Evolutionary conservation across 192 early-diverging fungal genomes (phyloP).

Genomic region (Coemansia sp.): DNA sequence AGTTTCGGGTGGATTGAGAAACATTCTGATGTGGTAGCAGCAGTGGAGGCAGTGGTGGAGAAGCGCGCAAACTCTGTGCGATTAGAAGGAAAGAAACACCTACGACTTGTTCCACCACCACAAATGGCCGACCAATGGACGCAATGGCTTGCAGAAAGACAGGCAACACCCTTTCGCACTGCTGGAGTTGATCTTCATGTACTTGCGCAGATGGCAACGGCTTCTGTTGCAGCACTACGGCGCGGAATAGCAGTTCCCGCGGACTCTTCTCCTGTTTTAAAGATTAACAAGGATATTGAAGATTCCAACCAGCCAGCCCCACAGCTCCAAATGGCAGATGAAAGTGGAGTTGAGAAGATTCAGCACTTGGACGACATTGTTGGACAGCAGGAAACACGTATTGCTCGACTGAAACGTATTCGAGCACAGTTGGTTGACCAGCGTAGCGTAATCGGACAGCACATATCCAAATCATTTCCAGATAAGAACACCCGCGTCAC

Average conservation of each 20-base stretch:
- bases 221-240: conserved; percentile 29
- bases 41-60: conserved; percentile 31
- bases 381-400: conserved; percentile 13
- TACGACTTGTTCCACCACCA: conserved; percentile 41
- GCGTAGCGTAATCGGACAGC: conserved; percentile 1
- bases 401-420: conserved; percentile 28
- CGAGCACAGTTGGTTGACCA: conserved; percentile 34
- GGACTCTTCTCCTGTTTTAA: background rate
- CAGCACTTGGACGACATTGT: conserved; percentile 9
- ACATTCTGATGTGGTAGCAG: background rate
- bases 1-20: conserved; percentile 35
- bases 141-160: conserved; percentile 28
- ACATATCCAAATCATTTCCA: background rate
- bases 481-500: background rate
- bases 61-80: conserved; percentile 26
- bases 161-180: conserved; percentile 30
- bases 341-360: conserved; percentile 3
- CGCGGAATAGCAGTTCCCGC: background rate
- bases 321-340: background rate
- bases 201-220: conserved; percentile 34
- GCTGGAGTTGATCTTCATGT: conserved; percentile 34
- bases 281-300: background rate
- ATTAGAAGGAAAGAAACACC: conserved; percentile 25
- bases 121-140: conserved; percentile 38
- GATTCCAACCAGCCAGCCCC: conserved; percentile 2